A percentile compares a stretch with the other conserved stretches of the same genome.
Evolutionary conservation across 2,329 filamentous ascomycete genomes (phyloP).

Genomic region (Diaporthe sp.): DNA sequence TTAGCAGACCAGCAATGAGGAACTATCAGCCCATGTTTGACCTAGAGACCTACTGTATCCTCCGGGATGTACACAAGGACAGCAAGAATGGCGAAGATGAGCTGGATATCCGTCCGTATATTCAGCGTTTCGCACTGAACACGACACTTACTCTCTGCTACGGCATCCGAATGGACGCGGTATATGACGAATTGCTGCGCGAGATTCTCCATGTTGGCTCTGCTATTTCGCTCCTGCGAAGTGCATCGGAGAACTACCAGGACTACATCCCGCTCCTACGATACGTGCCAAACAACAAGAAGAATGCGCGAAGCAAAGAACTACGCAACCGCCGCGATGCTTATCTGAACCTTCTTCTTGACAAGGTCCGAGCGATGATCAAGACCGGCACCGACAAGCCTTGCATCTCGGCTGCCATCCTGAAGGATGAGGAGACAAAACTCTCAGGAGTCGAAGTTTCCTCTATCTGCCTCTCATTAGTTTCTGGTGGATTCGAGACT

Average conservation of each 20-base stretch:
- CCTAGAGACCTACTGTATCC: constrained; percentile 64
- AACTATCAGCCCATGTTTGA: constrained; percentile 68
- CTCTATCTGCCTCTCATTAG: constrained; percentile 66
- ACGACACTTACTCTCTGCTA: constrained; percentile 69
- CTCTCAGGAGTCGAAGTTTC: constrained; percentile 66
- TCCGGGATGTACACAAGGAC: constrained; percentile 61
- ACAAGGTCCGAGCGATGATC: constrained; percentile 66
- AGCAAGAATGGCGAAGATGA: constrained; percentile 57
- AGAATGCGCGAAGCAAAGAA: constrained; percentile 61
- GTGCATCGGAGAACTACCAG: constrained; percentile 66
- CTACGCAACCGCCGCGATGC: constrained; percentile 62
- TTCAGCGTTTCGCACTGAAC: constrained; percentile 67
- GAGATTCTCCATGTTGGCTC: constrained; percentile 68
- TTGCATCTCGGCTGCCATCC: constrained; percentile 66
- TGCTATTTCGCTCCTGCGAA: constrained; percentile 64
- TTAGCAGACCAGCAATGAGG: constrained; percentile 60
- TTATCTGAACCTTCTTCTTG: constrained; percentile 63
- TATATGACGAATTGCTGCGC: constrained; percentile 64
- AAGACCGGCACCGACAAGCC: constrained; percentile 65
- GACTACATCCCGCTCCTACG: constrained; percentile 66
- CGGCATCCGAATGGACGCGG: constrained; percentile 67
- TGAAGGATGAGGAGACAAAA: constrained; percentile 68
- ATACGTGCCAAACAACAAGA: constrained; percentile 66
- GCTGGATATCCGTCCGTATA: constrained; percentile 63
- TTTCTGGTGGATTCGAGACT: constrained; percentile 68